Evolutionary conservation across 163 green algal genomes (phyloP), one percentile per base, ranked within the genome.

Genomic region (Chlamydomonas reinhardtii): DNA sequence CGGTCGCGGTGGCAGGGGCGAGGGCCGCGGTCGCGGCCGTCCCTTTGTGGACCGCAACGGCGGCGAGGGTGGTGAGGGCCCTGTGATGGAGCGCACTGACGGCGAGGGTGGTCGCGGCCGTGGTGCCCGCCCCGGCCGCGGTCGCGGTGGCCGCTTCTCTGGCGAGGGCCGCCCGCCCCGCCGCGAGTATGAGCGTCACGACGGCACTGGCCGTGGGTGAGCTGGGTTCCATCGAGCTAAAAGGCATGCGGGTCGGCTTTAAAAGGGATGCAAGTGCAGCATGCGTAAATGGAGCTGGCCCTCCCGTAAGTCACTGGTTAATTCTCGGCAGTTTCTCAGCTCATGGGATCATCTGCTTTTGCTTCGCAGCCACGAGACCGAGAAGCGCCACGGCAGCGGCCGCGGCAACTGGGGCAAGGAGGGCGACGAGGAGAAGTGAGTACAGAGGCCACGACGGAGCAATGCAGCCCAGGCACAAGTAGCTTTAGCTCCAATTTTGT

Each of bases 351-450:
- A 56, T 56, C 19, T 64, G 35, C 32, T 62, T 20, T 64, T 56
- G 73, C 34, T 27, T 29, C 61, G 89, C 92, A 98, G 94, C 27
- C 93, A 97, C 89, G 96, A 98, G 93, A 93, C 82, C 74, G 90
- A 97, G 84, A 99, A 99, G 94, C 93, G 94, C 37, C 89, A 93
- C 62, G 96, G 96, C 70, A 92, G 84, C 76, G 96, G 96, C 81
- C 91, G 92, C 75, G 96, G 94, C 91, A 99, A 99, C 93, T 99
- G 96, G 96, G 96, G 96, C 83, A 85, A 91, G 62, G 94, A 94
- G 62, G 90, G 87, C 73, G 94, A 97, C 20, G 94, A 95, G 81
- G 72, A 79, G 31, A 61, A 78, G 74, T 76, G 39, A 87, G 81
- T 87, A 22, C 59, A 16, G 59, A 19, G 59, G 25, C 19, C 8